phyloP scores from a whole-genome alignment of 306 rosid genomes.

The Rosa multiflora region DNA sequence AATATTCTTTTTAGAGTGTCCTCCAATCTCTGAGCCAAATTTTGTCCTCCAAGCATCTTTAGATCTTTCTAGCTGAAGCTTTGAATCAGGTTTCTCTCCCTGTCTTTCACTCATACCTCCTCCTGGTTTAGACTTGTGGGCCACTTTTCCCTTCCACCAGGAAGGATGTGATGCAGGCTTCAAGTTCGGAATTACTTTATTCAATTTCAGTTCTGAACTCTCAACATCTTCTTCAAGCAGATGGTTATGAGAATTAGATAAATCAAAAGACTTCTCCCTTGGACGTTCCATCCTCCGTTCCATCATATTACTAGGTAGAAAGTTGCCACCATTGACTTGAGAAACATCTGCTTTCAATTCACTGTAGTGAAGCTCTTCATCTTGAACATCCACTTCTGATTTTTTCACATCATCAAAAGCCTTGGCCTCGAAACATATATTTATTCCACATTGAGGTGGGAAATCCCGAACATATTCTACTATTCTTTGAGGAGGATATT shows the following conservation, averaged over 20 bases:
- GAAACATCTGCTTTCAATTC: not conserved
- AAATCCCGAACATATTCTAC: slow-evolving; percentile 63
- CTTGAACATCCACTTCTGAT: not conserved
- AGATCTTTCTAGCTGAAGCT: slow-evolving; percentile 27
- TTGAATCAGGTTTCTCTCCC: slow-evolving; percentile 30
- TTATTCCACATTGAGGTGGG: slow-evolving; percentile 71
- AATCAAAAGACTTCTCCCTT: slow-evolving; percentile 23
- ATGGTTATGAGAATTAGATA: not conserved
- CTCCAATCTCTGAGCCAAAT: slow-evolving; percentile 17
- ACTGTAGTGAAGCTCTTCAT: not conserved
- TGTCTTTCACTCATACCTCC: slow-evolving; percentile 36
- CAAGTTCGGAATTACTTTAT: slow-evolving; percentile 45
- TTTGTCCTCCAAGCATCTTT: slow-evolving; percentile 19
- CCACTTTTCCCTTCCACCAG: slow-evolving; percentile 45
- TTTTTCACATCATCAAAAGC: not conserved
- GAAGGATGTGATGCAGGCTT: slow-evolving; percentile 46
- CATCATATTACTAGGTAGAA: not conserved
- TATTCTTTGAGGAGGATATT: slow-evolving; percentile 22
- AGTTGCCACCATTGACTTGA: slow-evolving; percentile 39
- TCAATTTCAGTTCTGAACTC: not conserved
- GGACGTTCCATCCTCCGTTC: not conserved
- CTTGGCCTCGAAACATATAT: slow-evolving; percentile 11
- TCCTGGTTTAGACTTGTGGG: slow-evolving; percentile 29
- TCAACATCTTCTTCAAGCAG: not conserved
- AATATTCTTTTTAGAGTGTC: not conserved